Evolutionary conservation across 148 eudicot genomes (phyloP).

Genomic region (Vaccinium corymbosum): DNA sequence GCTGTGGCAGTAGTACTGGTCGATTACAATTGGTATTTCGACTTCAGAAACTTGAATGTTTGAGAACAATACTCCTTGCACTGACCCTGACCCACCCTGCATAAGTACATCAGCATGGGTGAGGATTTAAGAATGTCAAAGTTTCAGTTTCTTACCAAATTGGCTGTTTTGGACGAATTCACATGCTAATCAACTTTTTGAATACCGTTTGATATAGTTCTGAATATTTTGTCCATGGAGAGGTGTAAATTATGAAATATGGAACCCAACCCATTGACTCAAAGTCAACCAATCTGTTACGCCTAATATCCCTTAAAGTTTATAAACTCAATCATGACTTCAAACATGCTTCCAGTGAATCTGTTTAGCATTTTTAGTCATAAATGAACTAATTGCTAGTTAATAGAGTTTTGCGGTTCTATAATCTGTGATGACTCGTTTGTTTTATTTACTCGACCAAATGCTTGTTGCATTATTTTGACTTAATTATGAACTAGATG

Average conservation of each 20-base stretch:
- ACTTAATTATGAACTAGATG: neutral
- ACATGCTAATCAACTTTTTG: neutral
- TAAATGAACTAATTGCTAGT: neutral
- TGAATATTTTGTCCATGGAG: neutral
- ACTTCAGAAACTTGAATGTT: constrained; percentile 82
- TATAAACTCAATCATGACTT: neutral
- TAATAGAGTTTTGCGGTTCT: neutral
- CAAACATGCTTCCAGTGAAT: constrained; percentile 1
- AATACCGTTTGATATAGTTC: neutral
- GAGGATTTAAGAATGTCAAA: neutral
- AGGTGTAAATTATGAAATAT: neutral
- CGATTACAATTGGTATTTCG: constrained; percentile 80
- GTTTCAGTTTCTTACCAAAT: neutral
- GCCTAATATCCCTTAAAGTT: neutral
- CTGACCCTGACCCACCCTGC: constrained; percentile 96
- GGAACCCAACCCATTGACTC: neutral
- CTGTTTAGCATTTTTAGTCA: neutral
- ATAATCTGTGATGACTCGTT: neutral
- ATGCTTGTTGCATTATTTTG: neutral
- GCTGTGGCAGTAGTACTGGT: constrained; percentile 88
- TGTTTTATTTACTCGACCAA: neutral
- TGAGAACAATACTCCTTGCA: constrained; percentile 67
- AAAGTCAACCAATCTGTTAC: neutral
- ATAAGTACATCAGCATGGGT: neutral
- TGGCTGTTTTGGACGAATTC: neutral